phyloP scores from a whole-genome alignment of 768 basidiomycete genomes.

The Lactarius indigo region DNA sequence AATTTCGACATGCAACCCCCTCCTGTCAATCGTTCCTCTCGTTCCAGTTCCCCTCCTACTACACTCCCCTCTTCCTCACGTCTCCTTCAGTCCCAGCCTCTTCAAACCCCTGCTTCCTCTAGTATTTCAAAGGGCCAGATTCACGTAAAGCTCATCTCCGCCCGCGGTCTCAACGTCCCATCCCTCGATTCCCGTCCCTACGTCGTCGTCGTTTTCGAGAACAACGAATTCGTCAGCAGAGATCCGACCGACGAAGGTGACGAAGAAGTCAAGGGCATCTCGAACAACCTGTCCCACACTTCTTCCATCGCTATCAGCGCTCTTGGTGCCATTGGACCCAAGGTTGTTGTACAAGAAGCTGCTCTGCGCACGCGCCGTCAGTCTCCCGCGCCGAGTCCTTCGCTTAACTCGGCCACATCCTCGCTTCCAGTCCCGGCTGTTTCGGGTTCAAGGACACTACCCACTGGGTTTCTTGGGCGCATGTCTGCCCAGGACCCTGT shows the following conservation, averaged over 20 bases:
- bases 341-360: slow-evolving; percentile 36
- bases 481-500: slow-evolving; percentile 83
- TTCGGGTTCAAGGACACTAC: slow-evolving; percentile 30
- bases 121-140: slow-evolving; percentile 67
- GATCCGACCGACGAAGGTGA: slow-evolving; percentile 82
- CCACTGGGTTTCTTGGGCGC: slow-evolving; percentile 46
- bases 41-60: slow-evolving; percentile 13
- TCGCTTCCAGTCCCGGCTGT: slow-evolving; percentile 25
- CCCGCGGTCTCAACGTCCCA: slow-evolving; percentile 74
- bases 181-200: slow-evolving; percentile 74
- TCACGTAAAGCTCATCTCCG: slow-evolving; percentile 93
- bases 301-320: slow-evolving; percentile 63
- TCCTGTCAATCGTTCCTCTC: slow-evolving; percentile 35
- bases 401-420: slow-evolving; percentile 22
- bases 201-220: slow-evolving; percentile 97
- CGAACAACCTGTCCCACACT: slow-evolving; percentile 54
- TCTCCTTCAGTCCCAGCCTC: slow-evolving; percentile 29
- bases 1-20: slow-evolving; percentile 76
- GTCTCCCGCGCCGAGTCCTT: slow-evolving; percentile 18
- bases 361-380: slow-evolving; percentile 15
- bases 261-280: slow-evolving; percentile 83
- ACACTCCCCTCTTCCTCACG: slow-evolving; percentile 26
- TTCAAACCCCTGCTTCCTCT: slow-evolving; percentile 29
- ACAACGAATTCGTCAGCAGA: slow-evolving; percentile 95
- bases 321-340: slow-evolving; percentile 57